A percentile compares a stretch with the other conserved stretches of the same genome.
Evolutionary conservation across 495 filamentous ascomycete genomes (phyloP).

Genomic region (Penicillium chermesinum): DNA sequence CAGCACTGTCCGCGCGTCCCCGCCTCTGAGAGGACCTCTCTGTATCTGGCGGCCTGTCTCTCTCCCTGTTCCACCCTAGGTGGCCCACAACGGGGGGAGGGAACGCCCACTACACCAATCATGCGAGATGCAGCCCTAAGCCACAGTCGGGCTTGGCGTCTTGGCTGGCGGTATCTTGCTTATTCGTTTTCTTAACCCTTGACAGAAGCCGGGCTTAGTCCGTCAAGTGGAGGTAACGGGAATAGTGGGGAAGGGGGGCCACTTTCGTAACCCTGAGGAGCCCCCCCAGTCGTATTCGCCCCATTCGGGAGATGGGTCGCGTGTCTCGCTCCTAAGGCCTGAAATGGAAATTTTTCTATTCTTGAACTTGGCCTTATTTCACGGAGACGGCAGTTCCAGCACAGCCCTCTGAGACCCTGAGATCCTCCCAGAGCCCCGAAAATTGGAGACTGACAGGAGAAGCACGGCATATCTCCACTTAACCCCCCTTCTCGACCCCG

Average conservation of each 20-base stretch:
- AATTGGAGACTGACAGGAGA: neutral
- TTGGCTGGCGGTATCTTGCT: neutral
- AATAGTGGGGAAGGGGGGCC: neutral
- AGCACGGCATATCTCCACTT: neutral
- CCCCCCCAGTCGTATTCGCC: neutral
- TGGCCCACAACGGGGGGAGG: too few species aligned
- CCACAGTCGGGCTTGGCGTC: neutral
- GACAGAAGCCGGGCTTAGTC: too few species aligned
- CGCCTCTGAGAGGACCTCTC: too few species aligned
- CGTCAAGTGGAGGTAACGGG: too few species aligned
- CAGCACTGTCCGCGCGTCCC: neutral
- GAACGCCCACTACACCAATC: too few species aligned
- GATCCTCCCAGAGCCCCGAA: too few species aligned
- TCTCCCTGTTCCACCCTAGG: too few species aligned
- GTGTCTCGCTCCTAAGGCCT: neutral
- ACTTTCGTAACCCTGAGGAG: neutral
- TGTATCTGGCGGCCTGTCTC: too few species aligned
- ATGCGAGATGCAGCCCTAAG: neutral
- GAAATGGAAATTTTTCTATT: neutral
- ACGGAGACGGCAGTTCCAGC: too few species aligned
- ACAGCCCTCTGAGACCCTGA: neutral
- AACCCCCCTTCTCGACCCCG: neutral
- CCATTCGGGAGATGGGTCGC: slow-evolving; percentile 1
- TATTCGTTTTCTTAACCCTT: too few species aligned
- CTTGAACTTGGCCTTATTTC: neutral